A percentile compares a stretch with the other conserved stretches of the same genome.
phyloP scores from a whole-genome alignment of 306 rosid genomes.

The Biancaea sappan region DNA sequence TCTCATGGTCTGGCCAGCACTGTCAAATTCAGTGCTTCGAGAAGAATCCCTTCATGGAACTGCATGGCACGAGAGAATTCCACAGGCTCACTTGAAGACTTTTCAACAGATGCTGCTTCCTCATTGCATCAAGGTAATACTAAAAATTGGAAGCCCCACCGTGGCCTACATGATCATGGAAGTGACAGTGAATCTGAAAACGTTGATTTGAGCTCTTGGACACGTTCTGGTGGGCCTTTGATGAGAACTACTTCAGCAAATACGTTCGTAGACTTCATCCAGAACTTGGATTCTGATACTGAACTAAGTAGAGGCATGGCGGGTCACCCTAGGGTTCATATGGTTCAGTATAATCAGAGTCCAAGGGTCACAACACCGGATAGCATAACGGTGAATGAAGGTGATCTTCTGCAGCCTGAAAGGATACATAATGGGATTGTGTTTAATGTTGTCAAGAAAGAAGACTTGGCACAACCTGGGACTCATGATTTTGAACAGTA shows the following conservation, averaged over 20 bases:
- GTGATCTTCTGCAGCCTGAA: conserved; percentile 96
- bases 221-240: conserved; percentile 93
- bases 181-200: conserved; percentile 86
- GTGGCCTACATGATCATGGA: conserved; percentile 51
- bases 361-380: conserved; percentile 61
- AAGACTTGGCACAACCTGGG: conserved; percentile 55
- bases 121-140: conserved; percentile 59
- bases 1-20: conserved; percentile 58
- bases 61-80: conserved; percentile 94
- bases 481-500: conserved; percentile 55
- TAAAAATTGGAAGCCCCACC: conserved; percentile 54
- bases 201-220: conserved; percentile 76
- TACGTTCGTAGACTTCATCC: conserved; percentile 75
- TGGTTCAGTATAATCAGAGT: conserved; percentile 47
- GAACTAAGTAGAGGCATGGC: conserved; percentile 55
- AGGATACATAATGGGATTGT: conserved; percentile 77
- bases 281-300: conserved; percentile 64
- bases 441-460: conserved; percentile 90
- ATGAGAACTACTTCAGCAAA: conserved; percentile 90
- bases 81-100: conserved; percentile 77
- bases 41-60: conserved; percentile 98
- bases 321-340: conserved; percentile 42
- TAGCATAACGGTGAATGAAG: conserved; percentile 78
- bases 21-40: conserved; percentile 65
- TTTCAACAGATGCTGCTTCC: conserved; percentile 52